Base-by-base conservation (phyloP, 1,139 yeast species). In the Cylindricascospora bacillispora region DNA sequence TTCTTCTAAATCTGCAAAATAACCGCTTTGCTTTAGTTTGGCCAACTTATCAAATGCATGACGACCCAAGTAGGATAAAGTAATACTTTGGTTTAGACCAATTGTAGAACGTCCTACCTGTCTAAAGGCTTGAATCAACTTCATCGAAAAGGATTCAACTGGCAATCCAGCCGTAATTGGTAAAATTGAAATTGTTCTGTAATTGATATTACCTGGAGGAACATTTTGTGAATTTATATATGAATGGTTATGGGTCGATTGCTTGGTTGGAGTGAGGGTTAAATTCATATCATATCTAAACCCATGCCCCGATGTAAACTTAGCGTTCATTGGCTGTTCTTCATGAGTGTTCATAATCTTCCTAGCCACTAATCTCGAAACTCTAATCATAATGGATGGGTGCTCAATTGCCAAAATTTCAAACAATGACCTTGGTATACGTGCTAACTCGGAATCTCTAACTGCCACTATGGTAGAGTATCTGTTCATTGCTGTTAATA, bases 21-120 rank as follows among this genome's bases (percentile, higher is more conserved):
- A 82, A 0, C 95, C 95, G 27, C 92, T 71, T 38, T 86, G 73
- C 50, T 83, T 85, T 46, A 89, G 61, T 34, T 78, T 73, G 0
- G 95, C 83, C 35, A 89, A 63, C 43, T 77, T 86, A 52, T 83
- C 94, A 59, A 89, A 89, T 0, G 98, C 97, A 56, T 86, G 83
- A 33, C 86, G 69, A 1, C 98, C 98, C 35, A 89, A 61, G 52
- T 81, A 89, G 3, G 70, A 68, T 36, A 89, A 60, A 1, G 86
- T 76, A 0, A 86, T 68, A 0, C 93, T 77, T 48, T 85, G 93
- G 43, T 85, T 85, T 15, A 89, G 59, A 1, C 85, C 71, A 31
- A 79, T 74, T 2, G 82, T 93, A 5, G 73, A 64, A 29, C 81
- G 67, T 3, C 85, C 86, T 31, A 81, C 80, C 13, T 68, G 67